Evolutionary conservation across 1,284 basidiomycete species (phyloP), one percentile per base, ranked within the genome.

Genomic region (Austroboletus olivaceoglutinosus): DNA sequence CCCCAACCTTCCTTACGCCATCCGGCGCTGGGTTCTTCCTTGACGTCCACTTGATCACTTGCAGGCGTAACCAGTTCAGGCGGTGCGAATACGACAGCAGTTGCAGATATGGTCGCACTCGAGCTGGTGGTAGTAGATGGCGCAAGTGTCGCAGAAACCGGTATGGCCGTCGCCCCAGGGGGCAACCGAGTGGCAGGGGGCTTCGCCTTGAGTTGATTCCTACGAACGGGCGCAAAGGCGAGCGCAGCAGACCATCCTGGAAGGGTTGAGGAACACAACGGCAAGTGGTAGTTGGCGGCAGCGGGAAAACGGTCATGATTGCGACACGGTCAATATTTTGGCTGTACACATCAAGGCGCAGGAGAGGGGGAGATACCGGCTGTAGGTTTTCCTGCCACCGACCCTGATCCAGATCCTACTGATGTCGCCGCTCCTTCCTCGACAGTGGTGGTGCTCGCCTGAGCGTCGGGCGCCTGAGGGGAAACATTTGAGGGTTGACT

Each of bases 231-330:
- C 16, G 89, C 89, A 60, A 91, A 91, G 11, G 88, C 89, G 56
- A 91, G 84, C n/a, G 88, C 81, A 55, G 89, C 86, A 60, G 89
- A 91, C 89, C 89, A 91, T 70, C 82, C 86, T 89, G 63, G 34
- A 55, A 25, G 48, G 52, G 57, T 53, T 55, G 50, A 51, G 43
- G 43, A 42, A 31, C 37, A 29, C 6, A 6, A 46, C 51, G 27
- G 30, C 22, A 30, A 25, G n/a, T 36, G 34, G 34, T 16, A 8
- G 19, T 50, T 25, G 47, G 34, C 16, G 38, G 15, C 15, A 16
- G 8, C 16, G 25, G 30, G 52, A 45, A 64, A 67, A 70, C 62
- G 53, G 59, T 62, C 54, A 66, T 65, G 68, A 63, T 62, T 55
- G 63, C 58, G 63, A 67, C 60, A 67, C 65, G 65, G 63, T 71